Base-by-base conservation (phyloP, 345 rosid species). In the Cardiospermum halicacabum region DNA sequence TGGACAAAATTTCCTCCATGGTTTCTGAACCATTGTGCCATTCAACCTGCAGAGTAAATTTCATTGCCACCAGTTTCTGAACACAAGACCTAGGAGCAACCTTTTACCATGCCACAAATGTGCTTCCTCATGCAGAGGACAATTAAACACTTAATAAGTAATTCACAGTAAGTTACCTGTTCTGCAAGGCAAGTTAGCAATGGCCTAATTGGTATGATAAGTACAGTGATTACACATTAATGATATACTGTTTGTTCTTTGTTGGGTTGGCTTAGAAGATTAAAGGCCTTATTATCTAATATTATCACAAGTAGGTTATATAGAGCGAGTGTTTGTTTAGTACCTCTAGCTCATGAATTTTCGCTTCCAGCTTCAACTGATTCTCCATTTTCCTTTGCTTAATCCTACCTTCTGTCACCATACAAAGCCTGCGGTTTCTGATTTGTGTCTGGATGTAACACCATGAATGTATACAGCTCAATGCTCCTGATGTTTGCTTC, bases 21-120 rank as follows among this genome's bases (percentile, higher is more conserved):
- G 95, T 85, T 64, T 91, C 91, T 10, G 82, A 80, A 36, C 87
- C 85, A 5, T 86, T 86, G 53, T 89, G 80, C 89, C 96, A 92
- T 62, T 92, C 98, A 60, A 80, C 91, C 88, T 85, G 65, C n/a
- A 13, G 11, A 15, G 21, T 31, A 42, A 30, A 21, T 40, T 56
- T 6, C 27, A 47, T 16, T 4, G 19, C 3, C 31, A 13, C 55
- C 54, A 34, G 39, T 34, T 34, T 34, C 8, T 34, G 39, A n/a
- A n/a, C n/a, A n/a, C n/a, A n/a, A n/a, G n/a, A n/a, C n/a, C n/a
- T n/a, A n/a, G n/a, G n/a, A n/a, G n/a, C n/a, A n/a, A n/a, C n/a
- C n/a, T n/a, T n/a, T n/a, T n/a, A n/a, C n/a, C n/a, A n/a, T n/a
- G n/a, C n/a, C n/a, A n/a, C n/a, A n/a, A n/a, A n/a, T n/a, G n/a